Percentiles rank a stretch among this genome's conserved stretches.
Evolutionary conservation across 139 green algal genomes (phyloP).

Genomic region (Haematococcus lacustris): DNA sequence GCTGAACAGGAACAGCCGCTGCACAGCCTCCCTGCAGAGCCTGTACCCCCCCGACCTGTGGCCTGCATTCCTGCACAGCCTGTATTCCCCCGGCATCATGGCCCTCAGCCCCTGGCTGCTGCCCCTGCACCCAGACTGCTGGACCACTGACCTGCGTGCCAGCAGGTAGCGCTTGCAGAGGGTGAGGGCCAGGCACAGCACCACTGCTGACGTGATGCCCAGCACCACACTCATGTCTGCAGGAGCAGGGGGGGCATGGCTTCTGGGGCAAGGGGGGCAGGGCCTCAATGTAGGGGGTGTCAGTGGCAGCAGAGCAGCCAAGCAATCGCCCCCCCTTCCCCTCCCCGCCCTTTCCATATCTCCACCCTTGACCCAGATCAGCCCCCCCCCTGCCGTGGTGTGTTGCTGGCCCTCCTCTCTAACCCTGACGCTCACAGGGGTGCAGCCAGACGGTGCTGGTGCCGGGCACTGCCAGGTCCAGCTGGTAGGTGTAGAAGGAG

Average conservation of each 20-base stretch:
- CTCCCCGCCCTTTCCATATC: no score
- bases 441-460: conserved; percentile 19
- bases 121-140: no score
- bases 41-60: no score
- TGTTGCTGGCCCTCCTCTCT: conserved; percentile 27
- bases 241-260: neutral
- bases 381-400: neutral
- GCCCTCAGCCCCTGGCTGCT: no score
- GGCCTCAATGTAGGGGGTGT: neutral
- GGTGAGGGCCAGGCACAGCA: conserved; percentile 44
- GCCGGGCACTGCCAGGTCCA: conserved; percentile 15
- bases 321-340: no score
- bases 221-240: conserved; percentile 63
- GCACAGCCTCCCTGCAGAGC: no score
- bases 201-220: conserved; percentile 42
- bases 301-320: neutral
- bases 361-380: neutral
- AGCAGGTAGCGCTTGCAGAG: conserved; percentile 40
- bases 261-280: neutral
- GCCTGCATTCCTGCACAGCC: no score
- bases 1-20: no score
- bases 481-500: conserved; percentile 10
- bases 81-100: no score
- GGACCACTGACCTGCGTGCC: no score
- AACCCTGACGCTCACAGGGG: no score